Evolutionary conservation across 805 yeast genomes (phyloP).

Genomic region (Sungouiella thailandica): DNA sequence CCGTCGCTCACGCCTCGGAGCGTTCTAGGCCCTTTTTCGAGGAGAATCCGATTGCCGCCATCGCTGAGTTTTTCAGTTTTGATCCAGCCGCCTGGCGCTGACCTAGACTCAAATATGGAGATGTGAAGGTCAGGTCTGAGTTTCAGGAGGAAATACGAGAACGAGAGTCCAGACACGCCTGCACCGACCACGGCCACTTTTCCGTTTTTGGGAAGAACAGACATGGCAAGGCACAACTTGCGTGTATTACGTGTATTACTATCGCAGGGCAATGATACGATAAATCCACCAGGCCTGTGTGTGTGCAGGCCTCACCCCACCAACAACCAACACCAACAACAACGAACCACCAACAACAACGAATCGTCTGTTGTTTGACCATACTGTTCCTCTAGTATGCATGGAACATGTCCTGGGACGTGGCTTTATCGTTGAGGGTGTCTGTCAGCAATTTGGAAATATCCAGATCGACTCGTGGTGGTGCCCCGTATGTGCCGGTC

Average conservation of each 20-base stretch:
- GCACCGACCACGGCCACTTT: slow-evolving; percentile 76
- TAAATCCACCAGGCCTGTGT: too few species aligned
- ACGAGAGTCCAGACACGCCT: slow-evolving; percentile 83
- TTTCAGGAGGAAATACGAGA: slow-evolving; percentile 59
- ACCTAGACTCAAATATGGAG: slow-evolving; percentile 53
- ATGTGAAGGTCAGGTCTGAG: slow-evolving; percentile 75
- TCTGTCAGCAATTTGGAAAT: slow-evolving; percentile 19
- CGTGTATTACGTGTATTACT: background rate
- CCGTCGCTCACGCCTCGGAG: slow-evolving; percentile 81
- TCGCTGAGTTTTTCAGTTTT: slow-evolving; percentile 39
- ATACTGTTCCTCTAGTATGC: too few species aligned
- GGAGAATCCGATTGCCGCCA: slow-evolving; percentile 22
- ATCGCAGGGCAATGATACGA: background rate
- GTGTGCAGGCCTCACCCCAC: too few species aligned
- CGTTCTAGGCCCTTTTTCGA: slow-evolving; percentile 92
- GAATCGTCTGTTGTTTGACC: too few species aligned
- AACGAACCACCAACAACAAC: too few species aligned
- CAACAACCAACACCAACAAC: too few species aligned
- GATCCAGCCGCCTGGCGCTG: slow-evolving; percentile 78
- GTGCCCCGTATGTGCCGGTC: slow-evolving; percentile 1
- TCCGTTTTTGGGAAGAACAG: slow-evolving; percentile 25
- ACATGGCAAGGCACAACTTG: slow-evolving; percentile 8
- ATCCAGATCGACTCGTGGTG: slow-evolving; percentile 1
- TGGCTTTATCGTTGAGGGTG: slow-evolving; percentile 17
- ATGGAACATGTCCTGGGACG: slow-evolving; percentile 19